phyloP scores from a whole-genome alignment of 768 basidiomycete genomes.

The Russula sp. region DNA sequence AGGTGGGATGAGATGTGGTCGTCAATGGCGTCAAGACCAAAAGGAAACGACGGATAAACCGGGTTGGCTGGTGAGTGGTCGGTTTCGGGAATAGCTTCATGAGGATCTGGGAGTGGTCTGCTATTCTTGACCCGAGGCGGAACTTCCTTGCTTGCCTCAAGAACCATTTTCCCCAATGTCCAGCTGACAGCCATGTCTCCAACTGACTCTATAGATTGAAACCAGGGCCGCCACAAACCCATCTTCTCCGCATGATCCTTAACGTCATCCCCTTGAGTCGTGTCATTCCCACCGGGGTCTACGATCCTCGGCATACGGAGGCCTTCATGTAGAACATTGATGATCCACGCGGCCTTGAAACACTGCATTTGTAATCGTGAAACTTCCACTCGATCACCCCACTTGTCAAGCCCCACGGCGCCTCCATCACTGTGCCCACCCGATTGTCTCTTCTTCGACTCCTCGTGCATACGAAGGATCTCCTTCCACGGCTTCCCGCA shows the following conservation, averaged over 20 bases:
- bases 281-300: constrained; percentile 75
- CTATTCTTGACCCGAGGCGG: constrained; percentile 41
- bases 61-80: constrained; percentile 51
- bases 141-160: constrained; percentile 90
- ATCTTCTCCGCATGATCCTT: constrained; percentile 73
- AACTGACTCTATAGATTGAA: constrained; percentile 91
- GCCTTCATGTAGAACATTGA: constrained; percentile 93
- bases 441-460: constrained; percentile 40
- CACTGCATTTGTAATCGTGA: constrained; percentile 94
- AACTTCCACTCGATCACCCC: constrained; percentile 72
- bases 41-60: constrained; percentile 53
- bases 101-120: constrained; percentile 63
- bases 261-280: constrained; percentile 64
- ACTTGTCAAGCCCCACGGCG: constrained; percentile 57
- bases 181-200: constrained; percentile 92
- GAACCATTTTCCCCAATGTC: constrained; percentile 98
- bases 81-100: constrained; percentile 33
- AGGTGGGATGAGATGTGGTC: constrained; percentile 61
- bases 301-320: constrained; percentile 90
- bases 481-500: constrained; percentile 75
- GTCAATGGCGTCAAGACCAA: constrained; percentile 55
- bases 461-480: constrained; percentile 61
- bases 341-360: constrained; percentile 99
- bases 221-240: constrained; percentile 74
- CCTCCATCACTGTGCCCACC: constrained; percentile 55